Percentiles rank a stretch among this genome's conserved stretches.
These are phyloP conservation scores for Saccharomycopsis sp. DNA, from an alignment of 805 yeast genomes.

Conservation along the genomic window DNA sequence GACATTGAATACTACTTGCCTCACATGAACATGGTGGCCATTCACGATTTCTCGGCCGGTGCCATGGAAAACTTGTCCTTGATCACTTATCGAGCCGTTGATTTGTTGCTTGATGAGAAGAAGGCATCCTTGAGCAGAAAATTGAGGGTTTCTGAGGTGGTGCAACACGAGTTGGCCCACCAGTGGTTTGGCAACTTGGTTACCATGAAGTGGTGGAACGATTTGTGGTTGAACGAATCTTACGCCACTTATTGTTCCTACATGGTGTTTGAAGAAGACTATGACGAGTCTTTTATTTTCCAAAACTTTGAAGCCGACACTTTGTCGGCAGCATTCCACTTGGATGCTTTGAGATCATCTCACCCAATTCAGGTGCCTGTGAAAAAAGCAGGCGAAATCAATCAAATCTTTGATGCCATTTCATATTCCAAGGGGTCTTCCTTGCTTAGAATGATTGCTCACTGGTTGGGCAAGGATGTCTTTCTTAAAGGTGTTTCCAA, in stretches of 20 bases:
- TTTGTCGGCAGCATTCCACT: conserved; percentile 61
- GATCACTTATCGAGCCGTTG: conserved; percentile 72
- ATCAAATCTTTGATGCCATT: conserved; percentile 78
- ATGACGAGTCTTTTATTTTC: conserved; percentile 85
- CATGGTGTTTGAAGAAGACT: conserved; percentile 77
- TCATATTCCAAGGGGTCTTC: conserved; percentile 79
- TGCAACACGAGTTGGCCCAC: conserved; percentile 83
- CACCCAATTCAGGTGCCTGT: conserved; percentile 85
- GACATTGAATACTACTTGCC: conserved; percentile 74
- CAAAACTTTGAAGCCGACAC: conserved; percentile 72
- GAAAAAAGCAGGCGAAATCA: conserved; percentile 66
- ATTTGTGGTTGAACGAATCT: conserved; percentile 82
- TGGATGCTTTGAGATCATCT: conserved; percentile 75
- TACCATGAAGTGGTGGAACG: conserved; percentile 92
- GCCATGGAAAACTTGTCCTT: conserved; percentile 88
- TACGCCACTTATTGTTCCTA: conserved; percentile 59
- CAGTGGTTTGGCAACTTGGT: conserved; percentile 90
- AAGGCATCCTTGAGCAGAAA: conserved; percentile 54
- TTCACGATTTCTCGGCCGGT: conserved; percentile 77
- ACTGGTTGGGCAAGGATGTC: conserved; percentile 69
- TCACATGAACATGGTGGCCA: conserved; percentile 73
- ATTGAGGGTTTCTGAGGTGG: conserved; percentile 76
- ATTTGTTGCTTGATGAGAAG: conserved; percentile 62
- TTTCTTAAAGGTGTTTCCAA: conserved; percentile 74
- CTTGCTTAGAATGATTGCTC: conserved; percentile 67